These are phyloP conservation scores for Lenwebbia sp. DNA, from an alignment of 345 rosid species.

Conservation along the genomic window DNA sequence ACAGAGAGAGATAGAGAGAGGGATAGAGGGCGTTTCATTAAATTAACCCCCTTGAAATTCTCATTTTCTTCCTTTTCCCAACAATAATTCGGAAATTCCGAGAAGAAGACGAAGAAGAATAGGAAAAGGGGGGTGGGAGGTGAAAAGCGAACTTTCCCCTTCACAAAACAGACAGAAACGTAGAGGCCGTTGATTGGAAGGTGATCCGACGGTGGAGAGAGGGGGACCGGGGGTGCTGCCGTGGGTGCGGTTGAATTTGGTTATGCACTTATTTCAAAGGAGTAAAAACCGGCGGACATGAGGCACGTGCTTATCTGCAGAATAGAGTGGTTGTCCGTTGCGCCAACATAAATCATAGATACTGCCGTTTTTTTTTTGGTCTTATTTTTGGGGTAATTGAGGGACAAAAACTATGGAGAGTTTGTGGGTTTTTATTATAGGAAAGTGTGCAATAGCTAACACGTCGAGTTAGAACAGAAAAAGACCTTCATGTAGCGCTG, in stretches of 20 bases:
- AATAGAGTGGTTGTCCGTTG: background rate
- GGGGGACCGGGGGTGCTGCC: background rate
- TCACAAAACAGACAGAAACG: background rate
- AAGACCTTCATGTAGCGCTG: too few relatives aligned
- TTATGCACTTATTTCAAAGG: background rate
- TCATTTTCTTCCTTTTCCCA: background rate
- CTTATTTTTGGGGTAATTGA: too few relatives aligned
- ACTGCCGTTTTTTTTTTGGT: background rate
- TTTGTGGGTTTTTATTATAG: background rate
- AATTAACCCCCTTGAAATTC: background rate
- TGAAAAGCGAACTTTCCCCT: background rate
- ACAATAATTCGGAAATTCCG: background rate
- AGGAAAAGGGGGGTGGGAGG: background rate
- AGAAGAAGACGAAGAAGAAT: background rate
- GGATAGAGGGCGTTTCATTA: background rate
- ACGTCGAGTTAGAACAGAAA: background rate
- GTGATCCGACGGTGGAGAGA: background rate
- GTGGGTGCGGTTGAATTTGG: background rate
- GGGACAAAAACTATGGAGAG: background rate
- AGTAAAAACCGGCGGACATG: background rate
- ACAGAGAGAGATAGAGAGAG: background rate
- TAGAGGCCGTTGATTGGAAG: background rate
- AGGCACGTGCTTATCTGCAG: background rate
- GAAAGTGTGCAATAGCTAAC: background rate
- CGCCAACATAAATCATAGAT: background rate